phyloP scores from a whole-genome alignment of 1,139 yeast genomes.

The Sugiyamaella xylanicola region DNA sequence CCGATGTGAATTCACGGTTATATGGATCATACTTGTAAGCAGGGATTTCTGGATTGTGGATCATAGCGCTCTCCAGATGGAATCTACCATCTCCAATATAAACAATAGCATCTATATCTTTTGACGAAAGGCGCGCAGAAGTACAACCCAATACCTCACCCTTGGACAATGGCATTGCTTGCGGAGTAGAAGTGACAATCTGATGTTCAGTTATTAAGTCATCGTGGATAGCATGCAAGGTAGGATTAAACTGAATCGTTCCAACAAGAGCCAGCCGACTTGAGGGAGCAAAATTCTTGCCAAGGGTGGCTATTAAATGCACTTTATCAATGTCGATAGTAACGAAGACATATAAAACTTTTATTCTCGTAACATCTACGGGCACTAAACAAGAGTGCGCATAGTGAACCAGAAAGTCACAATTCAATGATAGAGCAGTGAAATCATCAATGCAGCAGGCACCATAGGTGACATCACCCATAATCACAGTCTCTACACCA shows the following conservation, averaged over 20 bases:
- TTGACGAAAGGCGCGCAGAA: conserved; percentile 69
- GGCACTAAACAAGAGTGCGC: conserved; percentile 98
- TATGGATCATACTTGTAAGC: conserved; percentile 96
- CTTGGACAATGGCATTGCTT: conserved; percentile 86
- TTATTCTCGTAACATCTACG: conserved; percentile 84
- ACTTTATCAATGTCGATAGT: conserved; percentile 85
- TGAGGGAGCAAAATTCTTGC: conserved; percentile 66
- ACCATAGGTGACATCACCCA: conserved; percentile 99
- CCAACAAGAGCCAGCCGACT: conserved; percentile 79
- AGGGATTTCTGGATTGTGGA: conserved; percentile 89
- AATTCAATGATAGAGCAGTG: conserved; percentile 88
- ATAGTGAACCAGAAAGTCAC: conserved; percentile 93
- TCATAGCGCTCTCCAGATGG: conserved; percentile 95
- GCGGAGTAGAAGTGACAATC: conserved; percentile 70
- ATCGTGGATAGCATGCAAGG: conserved; percentile 76
- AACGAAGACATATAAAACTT: conserved; percentile 92
- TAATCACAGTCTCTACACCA: conserved; percentile 80
- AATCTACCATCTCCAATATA: conserved; percentile 97
- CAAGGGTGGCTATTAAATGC: conserved; percentile 76
- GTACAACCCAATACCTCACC: conserved; percentile 98
- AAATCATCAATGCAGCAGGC: conserved; percentile 98
- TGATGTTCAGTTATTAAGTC: conserved; percentile 45
- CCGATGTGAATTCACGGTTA: conserved; percentile 84
- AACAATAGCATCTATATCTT: conserved; percentile 62
- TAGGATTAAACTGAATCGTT: conserved; percentile 95